Evolutionary conservation across 176 grass and related monocot species (phyloP).

Genomic region (Luzula sylvatica): DNA sequence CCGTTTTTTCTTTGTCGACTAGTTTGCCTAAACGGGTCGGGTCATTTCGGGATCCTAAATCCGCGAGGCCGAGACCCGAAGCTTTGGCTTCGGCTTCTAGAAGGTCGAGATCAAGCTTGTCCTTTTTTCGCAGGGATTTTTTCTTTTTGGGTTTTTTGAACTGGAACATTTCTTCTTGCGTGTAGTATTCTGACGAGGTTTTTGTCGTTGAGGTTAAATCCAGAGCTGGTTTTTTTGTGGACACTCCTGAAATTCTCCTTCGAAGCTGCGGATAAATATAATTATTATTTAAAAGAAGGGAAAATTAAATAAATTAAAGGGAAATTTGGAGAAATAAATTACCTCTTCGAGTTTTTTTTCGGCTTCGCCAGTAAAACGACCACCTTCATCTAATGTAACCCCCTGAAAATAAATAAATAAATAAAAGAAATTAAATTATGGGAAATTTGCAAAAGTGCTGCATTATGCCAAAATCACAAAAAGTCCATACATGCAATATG

Average conservation of each 20-base stretch:
- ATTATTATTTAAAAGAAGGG: no score
- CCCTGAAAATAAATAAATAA: conserved; percentile 38
- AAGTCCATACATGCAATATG: no score
- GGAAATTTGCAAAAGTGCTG: no score
- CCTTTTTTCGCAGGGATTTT: conserved; percentile 83
- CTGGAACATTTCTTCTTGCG: conserved; percentile 73
- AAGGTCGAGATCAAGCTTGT: conserved; percentile 78
- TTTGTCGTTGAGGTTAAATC: conserved; percentile 50
- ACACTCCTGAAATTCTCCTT: conserved; percentile 61
- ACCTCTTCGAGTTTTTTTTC: conserved; percentile 87
- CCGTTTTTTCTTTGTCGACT: conserved; percentile 63
- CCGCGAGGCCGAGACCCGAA: conserved; percentile 59
- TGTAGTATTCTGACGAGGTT: conserved; percentile 69
- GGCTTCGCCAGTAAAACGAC: conserved; percentile 60
- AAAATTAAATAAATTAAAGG: not conserved
- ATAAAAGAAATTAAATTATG: conserved; percentile 8
- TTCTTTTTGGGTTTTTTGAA: conserved; percentile 99
- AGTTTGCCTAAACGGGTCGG: conserved; percentile 37
- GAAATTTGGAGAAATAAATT: not conserved
- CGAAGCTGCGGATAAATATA: conserved; percentile 41
- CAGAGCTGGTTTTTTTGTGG: conserved; percentile 42
- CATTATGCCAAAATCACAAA: no score
- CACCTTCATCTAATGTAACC: conserved; percentile 71
- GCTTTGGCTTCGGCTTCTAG: conserved; percentile 79
- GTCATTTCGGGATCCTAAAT: conserved; percentile 81